These are phyloP conservation scores for Suillus luteus DNA, from an alignment of 768 basidiomycete species.

Conservation along the genomic window DNA sequence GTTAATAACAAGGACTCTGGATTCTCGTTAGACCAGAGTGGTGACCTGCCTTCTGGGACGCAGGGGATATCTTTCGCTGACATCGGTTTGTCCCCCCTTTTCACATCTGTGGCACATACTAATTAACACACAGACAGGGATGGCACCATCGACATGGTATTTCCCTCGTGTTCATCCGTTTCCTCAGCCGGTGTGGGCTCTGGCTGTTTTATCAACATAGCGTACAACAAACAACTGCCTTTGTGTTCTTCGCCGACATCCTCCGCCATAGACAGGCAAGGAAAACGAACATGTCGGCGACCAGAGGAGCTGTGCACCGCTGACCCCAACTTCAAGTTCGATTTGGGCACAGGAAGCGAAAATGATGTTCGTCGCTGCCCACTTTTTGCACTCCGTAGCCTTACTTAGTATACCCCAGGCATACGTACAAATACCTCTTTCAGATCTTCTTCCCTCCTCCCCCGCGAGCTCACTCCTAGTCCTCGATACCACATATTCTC, in stretches of 20 bases:
- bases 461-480: conserved; percentile 61
- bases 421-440: conserved; percentile 67
- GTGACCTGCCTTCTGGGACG: conserved; percentile 70
- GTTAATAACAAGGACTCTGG: conserved; percentile 78
- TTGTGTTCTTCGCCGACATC: conserved; percentile 67
- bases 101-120: not conserved
- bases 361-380: conserved; percentile 48
- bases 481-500: conserved; percentile 62
- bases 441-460: conserved; percentile 53
- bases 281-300: conserved; percentile 62
- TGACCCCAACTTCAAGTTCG: conserved; percentile 80
- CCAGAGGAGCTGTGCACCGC: conserved; percentile 81
- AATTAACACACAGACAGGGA: conserved; percentile 70
- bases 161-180: conserved; percentile 79
- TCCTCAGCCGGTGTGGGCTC: conserved; percentile 71
- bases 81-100: conserved; percentile 57
- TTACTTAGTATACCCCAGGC: conserved; percentile 41
- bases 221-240: conserved; percentile 88
- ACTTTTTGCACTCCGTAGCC: conserved; percentile 3
- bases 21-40: conserved; percentile 68
- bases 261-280: conserved; percentile 47
- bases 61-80: conserved; percentile 89
- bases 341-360: conserved; percentile 51
- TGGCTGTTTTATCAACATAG: conserved; percentile 85
- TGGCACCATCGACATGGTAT: conserved; percentile 94